phyloP scores from a whole-genome alignment of 352 stramenopile genomes.

The Globisporangium cylindrosporum region DNA sequence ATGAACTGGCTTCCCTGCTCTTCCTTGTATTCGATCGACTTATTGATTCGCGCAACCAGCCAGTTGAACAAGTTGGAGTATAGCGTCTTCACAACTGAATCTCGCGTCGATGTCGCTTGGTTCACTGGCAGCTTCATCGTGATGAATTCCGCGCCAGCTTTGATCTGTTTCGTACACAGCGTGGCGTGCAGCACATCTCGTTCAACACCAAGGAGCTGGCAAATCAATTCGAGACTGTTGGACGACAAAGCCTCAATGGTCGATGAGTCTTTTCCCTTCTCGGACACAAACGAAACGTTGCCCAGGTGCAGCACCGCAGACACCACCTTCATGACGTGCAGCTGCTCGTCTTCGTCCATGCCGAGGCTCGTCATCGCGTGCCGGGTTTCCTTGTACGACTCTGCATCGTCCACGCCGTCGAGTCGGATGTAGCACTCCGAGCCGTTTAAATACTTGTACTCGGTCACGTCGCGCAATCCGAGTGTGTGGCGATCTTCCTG shows the following conservation, averaged over 20 bases:
- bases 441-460: slow-evolving; percentile 87
- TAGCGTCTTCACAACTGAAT: slow-evolving; percentile 85
- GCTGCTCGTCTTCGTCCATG: slow-evolving; percentile 71
- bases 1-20: slow-evolving; percentile 76
- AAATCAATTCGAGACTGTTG: slow-evolving; percentile 77
- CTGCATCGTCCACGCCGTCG: slow-evolving; percentile 75
- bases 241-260: slow-evolving; percentile 34
- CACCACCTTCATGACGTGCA: slow-evolving; percentile 80
- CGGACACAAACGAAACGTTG: slow-evolving; percentile 75
- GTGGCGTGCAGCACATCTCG: slow-evolving; percentile 55
- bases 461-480: slow-evolving; percentile 36
- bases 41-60: slow-evolving; percentile 93
- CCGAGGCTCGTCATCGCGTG: slow-evolving; percentile 83
- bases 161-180: slow-evolving; percentile 77
- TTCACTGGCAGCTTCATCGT: slow-evolving; percentile 60
- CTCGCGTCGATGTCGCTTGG: slow-evolving; percentile 72
- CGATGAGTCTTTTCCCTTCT: slow-evolving; percentile 68
- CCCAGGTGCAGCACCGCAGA: slow-evolving; percentile 86
- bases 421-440: slow-evolving; percentile 68
- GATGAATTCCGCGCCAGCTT: slow-evolving; percentile 74
- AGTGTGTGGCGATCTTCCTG: slow-evolving; percentile 49
- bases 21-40: slow-evolving; percentile 85
- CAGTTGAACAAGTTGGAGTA: slow-evolving; percentile 92
- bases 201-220: slow-evolving; percentile 67
- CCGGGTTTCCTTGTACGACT: slow-evolving; percentile 72